Percentiles rank a stretch among this genome's conserved stretches.
These are phyloP conservation scores for Podila horticola DNA, from an alignment of 192 early-diverging fungal genomes.

Conservation along the genomic window DNA sequence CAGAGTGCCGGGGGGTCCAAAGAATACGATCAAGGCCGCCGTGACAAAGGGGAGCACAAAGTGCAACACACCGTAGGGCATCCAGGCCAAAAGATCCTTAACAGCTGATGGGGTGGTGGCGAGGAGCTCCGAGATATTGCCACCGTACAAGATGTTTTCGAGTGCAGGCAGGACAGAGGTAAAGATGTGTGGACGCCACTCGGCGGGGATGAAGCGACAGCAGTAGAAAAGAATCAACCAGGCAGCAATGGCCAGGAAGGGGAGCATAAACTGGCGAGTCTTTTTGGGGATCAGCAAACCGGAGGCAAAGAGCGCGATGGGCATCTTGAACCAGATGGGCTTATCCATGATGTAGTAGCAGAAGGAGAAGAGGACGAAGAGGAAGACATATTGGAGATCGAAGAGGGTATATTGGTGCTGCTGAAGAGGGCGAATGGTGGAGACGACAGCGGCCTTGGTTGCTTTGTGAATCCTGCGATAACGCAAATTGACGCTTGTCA, in stretches of 20 bases:
- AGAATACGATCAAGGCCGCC: conserved; percentile 54
- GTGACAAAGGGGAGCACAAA: conserved; percentile 74
- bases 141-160: conserved; percentile 76
- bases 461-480: conserved; percentile 26
- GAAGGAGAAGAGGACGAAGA: conserved; percentile 47
- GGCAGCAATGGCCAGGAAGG: conserved; percentile 63
- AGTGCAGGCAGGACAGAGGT: conserved; percentile 72
- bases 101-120: conserved; percentile 59
- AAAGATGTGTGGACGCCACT: conserved; percentile 68
- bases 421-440: conserved; percentile 31
- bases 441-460: conserved; percentile 21
- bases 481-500: conserved; percentile 33
- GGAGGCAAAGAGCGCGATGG: conserved; percentile 36
- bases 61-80: conserved; percentile 81
- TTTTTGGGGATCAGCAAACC: conserved; percentile 52
- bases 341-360: conserved; percentile 54
- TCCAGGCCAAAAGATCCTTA: conserved; percentile 72
- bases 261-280: conserved; percentile 59
- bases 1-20: conserved; percentile 61
- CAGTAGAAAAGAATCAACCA: conserved; percentile 69
- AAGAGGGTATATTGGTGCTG: conserved; percentile 53
- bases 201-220: conserved; percentile 60
- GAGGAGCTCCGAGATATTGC: conserved; percentile 70
- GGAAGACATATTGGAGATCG: conserved; percentile 58
- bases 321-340: conserved; percentile 47